Percentiles rank a stretch among this genome's conserved stretches.
phyloP scores from a whole-genome alignment of 176 grass and related monocot genomes.

The Oropetium thomaeum region DNA sequence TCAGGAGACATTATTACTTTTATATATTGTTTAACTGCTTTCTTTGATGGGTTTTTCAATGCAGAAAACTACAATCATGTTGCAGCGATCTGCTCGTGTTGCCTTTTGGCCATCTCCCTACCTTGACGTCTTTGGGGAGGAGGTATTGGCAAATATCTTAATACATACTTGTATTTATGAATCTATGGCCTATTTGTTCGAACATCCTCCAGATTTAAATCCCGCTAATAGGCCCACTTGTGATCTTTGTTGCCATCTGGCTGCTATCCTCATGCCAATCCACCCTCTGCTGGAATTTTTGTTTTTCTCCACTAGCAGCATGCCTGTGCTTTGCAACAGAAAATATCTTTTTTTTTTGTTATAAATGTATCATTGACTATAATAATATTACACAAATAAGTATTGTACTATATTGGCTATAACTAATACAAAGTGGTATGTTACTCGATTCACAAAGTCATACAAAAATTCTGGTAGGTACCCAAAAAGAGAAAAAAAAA shows the following conservation, averaged over 20 bases:
- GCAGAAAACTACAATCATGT: conserved; percentile 92
- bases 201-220: not conserved
- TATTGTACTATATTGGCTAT: too few species aligned
- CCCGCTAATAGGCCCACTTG: not conserved
- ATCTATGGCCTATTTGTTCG: not conserved
- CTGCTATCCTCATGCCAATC: not conserved
- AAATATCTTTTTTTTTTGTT: too few species aligned
- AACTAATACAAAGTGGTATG: too few species aligned
- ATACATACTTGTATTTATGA: not conserved
- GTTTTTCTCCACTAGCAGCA: too few species aligned
- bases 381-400: too few species aligned
- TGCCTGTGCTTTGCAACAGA: too few species aligned
- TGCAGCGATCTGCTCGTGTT: conserved; percentile 85
- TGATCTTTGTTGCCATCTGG: not conserved
- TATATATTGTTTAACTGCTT: not conserved
- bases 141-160: conserved; percentile 55
- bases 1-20: conserved; percentile 12
- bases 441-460: too few species aligned
- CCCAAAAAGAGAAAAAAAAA: too few species aligned
- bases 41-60: conserved; percentile 30
- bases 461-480: too few species aligned
- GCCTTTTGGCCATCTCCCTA: conserved; percentile 94
- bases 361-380: too few species aligned
- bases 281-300: not conserved
- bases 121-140: conserved; percentile 89